Base-by-base conservation (phyloP, 768 basidiomycete species). In the Clitopilus hobsonii region DNA sequence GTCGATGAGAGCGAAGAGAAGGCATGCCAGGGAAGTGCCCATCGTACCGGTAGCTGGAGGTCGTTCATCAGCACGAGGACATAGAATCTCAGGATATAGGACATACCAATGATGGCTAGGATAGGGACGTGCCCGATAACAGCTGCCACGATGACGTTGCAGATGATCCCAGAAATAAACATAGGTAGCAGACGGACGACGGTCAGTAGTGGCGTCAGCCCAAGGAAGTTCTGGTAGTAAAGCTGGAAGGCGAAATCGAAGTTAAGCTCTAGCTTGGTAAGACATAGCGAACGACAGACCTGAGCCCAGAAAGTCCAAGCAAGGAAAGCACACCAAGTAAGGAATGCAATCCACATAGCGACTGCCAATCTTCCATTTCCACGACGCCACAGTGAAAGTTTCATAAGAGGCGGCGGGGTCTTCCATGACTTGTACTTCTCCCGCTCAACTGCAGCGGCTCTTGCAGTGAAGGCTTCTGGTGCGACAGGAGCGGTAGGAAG, bases 141-240 rank as follows among this genome's bases (percentile, higher is more conserved):
- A 22, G 85, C 51, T 0, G 84, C 87, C 16, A 91, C 81, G 51
- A 88, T 64, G 26, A 85, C 57, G 62, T 90, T 91, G 61, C 85
- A 86, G 2, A 80, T 32, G 5, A 83, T 54, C 3, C 91, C 90
- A 16, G 78, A 78, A 16, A 91, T 62, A 26, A 81, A 79, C 86
- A 88, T 89, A 0, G 90, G 90, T 1, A 91, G 55, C 50, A 91
- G 69, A 2, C 88, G 80, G 20, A 88, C 57, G 66, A 89, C 87
- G 0, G 86, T 81, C 11, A 73, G 69, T 14, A 92, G 69, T 0
- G 89, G 84, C 0, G 68, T 74, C 4, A 84, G 74, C 0, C 69
- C 61, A 13, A 75, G 59, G 63, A 84, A 92, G 48, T 81, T 75
- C 61, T 92, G 88, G 64, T 89, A 92, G 63, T 84, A 91, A 5